These are phyloP conservation scores for Pseudomonodictys pantanalensis DNA, from an alignment of 495 filamentous ascomycete species.

Conservation along the genomic window DNA sequence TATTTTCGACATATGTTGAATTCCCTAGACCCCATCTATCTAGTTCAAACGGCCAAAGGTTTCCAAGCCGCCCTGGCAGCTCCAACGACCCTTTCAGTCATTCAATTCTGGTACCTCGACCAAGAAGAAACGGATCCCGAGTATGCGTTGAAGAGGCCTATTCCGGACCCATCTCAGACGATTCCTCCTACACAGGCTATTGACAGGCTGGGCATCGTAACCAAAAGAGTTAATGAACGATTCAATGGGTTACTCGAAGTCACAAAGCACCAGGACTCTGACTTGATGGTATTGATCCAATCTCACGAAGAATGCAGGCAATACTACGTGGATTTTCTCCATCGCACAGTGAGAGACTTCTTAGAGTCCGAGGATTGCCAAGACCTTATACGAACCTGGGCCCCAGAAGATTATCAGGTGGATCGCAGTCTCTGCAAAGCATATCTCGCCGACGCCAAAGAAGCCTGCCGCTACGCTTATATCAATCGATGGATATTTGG, in stretches of 20 bases:
- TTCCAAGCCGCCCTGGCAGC: background rate
- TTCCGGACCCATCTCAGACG: background rate
- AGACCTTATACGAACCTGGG: background rate
- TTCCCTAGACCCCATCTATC: conserved; percentile 6
- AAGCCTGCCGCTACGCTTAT: too few species aligned
- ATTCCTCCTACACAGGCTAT: background rate
- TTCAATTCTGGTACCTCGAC: background rate
- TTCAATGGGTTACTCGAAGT: conserved; percentile 6
- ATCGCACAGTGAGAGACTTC: conserved; percentile 12
- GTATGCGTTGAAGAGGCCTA: background rate
- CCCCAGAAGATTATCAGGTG: background rate
- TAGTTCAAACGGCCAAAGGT: conserved; percentile 1
- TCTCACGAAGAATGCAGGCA: background rate
- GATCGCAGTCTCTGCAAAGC: background rate
- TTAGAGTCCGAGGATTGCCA: background rate
- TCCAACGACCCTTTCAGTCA: background rate
- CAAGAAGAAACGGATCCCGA: conserved; percentile 4
- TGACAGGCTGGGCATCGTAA: too few species aligned
- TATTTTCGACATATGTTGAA: conserved; percentile 13
- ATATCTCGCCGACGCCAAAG: background rate
- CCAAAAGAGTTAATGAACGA: too few species aligned
- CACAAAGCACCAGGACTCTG: background rate
- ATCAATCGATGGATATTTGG: too few species aligned
- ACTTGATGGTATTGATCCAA: background rate
- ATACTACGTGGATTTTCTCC: conserved; percentile 1